These are phyloP conservation scores for Chenopodium quinoa DNA, from an alignment of 148 eudicot genomes.

Conservation along the genomic window DNA sequence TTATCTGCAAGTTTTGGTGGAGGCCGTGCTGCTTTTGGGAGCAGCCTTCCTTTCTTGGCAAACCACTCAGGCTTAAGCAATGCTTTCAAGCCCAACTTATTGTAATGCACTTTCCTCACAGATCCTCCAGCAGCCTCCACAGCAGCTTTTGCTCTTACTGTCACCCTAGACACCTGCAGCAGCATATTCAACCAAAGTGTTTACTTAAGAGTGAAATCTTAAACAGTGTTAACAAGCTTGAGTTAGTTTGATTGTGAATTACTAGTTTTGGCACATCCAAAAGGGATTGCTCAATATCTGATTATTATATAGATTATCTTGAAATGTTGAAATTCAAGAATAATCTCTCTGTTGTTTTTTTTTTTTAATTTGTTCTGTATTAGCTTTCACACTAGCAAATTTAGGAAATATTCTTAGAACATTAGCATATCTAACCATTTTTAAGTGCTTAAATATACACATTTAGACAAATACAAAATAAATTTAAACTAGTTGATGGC, in stretches of 20 bases:
- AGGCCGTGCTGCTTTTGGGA: conserved; percentile 88
- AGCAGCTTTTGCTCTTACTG: conserved; percentile 63
- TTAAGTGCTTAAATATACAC: no score
- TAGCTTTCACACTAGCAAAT: no score
- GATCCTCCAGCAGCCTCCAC: conserved; percentile 94
- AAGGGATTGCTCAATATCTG: background rate
- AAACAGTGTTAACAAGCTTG: background rate
- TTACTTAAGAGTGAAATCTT: background rate
- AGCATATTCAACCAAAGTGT: background rate
- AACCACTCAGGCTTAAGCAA: conserved; percentile 97
- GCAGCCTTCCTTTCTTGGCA: conserved; percentile 85
- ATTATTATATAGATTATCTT: background rate
- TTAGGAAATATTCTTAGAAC: no score
- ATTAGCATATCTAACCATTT: no score
- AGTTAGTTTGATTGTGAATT: background rate
- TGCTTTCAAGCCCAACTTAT: conserved; percentile 81
- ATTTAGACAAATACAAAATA: no score
- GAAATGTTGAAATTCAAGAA: background rate
- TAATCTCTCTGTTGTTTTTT: no score
- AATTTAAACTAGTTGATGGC: no score
- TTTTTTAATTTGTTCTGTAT: no score
- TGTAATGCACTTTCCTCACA: conserved; percentile 87
- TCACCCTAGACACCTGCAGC: conserved; percentile 35
- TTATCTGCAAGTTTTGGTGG: conserved; percentile 84
- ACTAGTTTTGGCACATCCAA: background rate